These are phyloP conservation scores for Scheffersomyces stambukii DNA, from an alignment of 1,139 yeast species.

Conservation along the genomic window DNA sequence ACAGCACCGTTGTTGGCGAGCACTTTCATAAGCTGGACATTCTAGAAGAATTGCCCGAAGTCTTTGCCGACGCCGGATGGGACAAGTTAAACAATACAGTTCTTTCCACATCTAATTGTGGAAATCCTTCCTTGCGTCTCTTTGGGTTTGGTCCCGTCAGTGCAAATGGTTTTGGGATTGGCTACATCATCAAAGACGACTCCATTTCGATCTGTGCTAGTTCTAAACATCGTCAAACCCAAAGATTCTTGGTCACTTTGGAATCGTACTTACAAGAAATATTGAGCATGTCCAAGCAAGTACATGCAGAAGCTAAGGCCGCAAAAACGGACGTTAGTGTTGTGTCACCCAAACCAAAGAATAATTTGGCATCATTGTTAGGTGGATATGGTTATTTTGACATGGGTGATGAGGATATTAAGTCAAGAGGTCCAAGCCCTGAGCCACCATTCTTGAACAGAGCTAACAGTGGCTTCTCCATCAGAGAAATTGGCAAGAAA, in stretches of 20 bases:
- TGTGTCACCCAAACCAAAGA: slow-evolving; percentile 14
- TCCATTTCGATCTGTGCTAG: slow-evolving; percentile 83
- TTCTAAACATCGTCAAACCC: slow-evolving; percentile 87
- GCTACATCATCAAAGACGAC: slow-evolving; percentile 83
- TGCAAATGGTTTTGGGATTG: slow-evolving; percentile 88
- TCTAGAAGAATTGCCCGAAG: slow-evolving; percentile 28
- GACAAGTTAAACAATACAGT: slow-evolving; percentile 53
- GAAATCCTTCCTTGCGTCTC: slow-evolving; percentile 80
- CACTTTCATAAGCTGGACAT: slow-evolving; percentile 1
- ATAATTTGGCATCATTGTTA: slow-evolving; percentile 46
- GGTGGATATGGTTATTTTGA: slow-evolving; percentile 83
- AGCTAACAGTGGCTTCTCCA: slow-evolving; percentile 44
- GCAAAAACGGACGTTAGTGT: slow-evolving; percentile 1
- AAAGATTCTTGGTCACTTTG: slow-evolving; percentile 72
- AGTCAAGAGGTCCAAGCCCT: slow-evolving; percentile 68
- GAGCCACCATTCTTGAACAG: slow-evolving; percentile 54
- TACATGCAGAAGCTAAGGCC: slow-evolving; percentile 10
- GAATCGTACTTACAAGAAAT: slow-evolving; percentile 66
- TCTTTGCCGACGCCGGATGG: slow-evolving; percentile 74
- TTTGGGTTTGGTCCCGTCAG: slow-evolving; percentile 94
- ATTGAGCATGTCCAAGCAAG: slow-evolving; percentile 50
- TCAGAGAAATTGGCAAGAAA: slow-evolving; percentile 68
- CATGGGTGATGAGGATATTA: slow-evolving; percentile 65
- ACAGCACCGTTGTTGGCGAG: background rate
- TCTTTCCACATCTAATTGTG: slow-evolving; percentile 49